phyloP scores from a whole-genome alignment of 371 early-diverging fungal species.

The Actinomortierella ambigua region DNA sequence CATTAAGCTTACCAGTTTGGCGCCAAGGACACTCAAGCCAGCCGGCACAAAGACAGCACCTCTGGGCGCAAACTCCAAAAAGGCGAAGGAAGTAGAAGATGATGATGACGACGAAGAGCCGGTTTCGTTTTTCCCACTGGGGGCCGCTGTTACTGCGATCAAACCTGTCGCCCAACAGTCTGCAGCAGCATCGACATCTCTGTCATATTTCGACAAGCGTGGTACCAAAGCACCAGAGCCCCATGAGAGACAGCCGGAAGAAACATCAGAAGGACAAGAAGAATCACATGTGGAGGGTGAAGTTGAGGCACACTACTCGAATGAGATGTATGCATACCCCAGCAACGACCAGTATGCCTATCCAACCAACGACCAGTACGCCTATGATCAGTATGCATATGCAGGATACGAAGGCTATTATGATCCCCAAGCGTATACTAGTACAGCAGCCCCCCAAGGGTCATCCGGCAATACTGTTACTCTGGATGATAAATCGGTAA shows the following conservation, averaged over 20 bases:
- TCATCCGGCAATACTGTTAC: slow-evolving; percentile 18
- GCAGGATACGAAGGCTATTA: slow-evolving; percentile 33
- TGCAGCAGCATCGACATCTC: no score
- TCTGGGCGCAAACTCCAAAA: slow-evolving; percentile 1
- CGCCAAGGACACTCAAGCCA: slow-evolving; percentile 43
- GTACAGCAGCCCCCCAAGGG: neutral
- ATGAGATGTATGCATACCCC: slow-evolving; percentile 40
- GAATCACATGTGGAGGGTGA: no score
- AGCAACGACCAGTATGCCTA: slow-evolving; percentile 39
- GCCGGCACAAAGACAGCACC: slow-evolving; percentile 6
- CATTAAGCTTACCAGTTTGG: slow-evolving; percentile 43
- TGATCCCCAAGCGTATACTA: slow-evolving; percentile 4
- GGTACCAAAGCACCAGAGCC: no score
- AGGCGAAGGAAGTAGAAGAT: slow-evolving; percentile 10
- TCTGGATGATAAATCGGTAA: slow-evolving; percentile 52
- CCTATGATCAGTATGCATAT: slow-evolving; percentile 10
- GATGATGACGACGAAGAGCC: slow-evolving; percentile 22
- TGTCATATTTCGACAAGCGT: neutral
- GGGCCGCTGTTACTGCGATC: slow-evolving; percentile 18
- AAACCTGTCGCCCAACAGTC: neutral
- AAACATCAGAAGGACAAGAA: no score
- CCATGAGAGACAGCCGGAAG: no score
- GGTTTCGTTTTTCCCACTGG: slow-evolving; percentile 37
- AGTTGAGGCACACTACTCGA: slow-evolving; percentile 3
- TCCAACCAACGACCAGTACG: slow-evolving; percentile 26